Base-by-base conservation (phyloP, 345 rosid genomes). In the Noccaea bulbosa region DNA sequence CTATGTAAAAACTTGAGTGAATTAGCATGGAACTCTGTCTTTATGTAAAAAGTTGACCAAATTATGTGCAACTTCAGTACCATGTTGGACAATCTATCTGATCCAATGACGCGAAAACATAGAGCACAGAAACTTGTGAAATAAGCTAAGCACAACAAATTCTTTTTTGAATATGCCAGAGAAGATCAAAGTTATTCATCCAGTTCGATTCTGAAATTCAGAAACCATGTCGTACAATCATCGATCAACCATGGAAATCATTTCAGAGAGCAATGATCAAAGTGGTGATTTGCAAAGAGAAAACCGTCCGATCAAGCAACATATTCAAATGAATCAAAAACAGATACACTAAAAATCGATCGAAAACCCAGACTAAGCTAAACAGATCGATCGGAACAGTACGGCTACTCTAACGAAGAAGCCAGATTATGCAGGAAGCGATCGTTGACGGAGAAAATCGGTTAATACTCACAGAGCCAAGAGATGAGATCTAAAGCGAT, bases 391-490 rank as follows among this genome's bases (percentile, higher is more conserved):
- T 52, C 39, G 5, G 40, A 38, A 12, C 4, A 48, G 37, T 3
- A 39, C 22, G 30, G 30, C 24, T 22, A 22, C 24, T 22, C 2
- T 22, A 22, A 22, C 30, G 30, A 27, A 27, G 30, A 27, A 27
- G 22, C 22, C 56, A 64, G 40, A 47, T 39, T 5, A 41, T 15
- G 49, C 49, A 15, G 49, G 22, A 38, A 46, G 10, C 0, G 38
- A 46, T 69, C 58, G 67, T 60, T 60, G 51, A 69, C 47, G 72
- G 54, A 66, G 61, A 67, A 9, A 43, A 43, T 15, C 20, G 65
- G 60, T 45, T 62, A 20, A 20, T 7, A 54, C 70, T 64, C 32
- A 63, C 56, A 17, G 22, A 62, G 38, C 34, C 11, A 34, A 11
- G 22, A 51, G 63, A 53, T 12, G 40, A 64, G 70, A 72, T 64